Evolutionary conservation across 306 rosid genomes (phyloP).

Genomic region (Rosa chinensis): DNA sequence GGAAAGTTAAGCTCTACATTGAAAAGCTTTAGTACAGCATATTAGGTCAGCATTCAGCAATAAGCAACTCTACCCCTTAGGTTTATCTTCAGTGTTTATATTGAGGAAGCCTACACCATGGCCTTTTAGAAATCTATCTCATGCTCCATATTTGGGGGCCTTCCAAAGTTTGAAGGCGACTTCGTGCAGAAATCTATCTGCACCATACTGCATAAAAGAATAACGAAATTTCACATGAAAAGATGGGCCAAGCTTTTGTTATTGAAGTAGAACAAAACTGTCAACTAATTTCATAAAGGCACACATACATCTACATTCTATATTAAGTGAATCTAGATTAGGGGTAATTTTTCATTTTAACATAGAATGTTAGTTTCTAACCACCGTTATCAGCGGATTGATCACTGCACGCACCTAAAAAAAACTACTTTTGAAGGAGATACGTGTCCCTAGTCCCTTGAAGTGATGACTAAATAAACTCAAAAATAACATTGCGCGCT

Average conservation of each 20-base stretch:
- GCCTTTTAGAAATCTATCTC: conserved; percentile 12
- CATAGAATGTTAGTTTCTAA: neutral
- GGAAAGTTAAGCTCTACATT: neutral
- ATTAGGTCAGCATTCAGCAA: neutral
- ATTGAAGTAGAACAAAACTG: neutral
- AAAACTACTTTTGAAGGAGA: too few relatives aligned
- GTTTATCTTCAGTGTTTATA: neutral
- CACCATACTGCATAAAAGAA: conserved; percentile 56
- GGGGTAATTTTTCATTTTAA: neutral
- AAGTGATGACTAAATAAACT: too few relatives aligned
- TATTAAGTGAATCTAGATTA: neutral
- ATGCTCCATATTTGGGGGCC: conserved; percentile 98
- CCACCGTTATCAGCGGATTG: neutral
- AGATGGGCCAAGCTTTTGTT: too few relatives aligned
- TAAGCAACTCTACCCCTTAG: neutral
- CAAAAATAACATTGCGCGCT: too few relatives aligned
- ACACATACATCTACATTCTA: neutral
- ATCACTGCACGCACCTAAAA: neutral
- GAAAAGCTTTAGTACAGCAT: neutral
- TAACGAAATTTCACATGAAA: neutral
- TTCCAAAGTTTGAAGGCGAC: conserved; percentile 97
- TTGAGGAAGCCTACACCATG: neutral
- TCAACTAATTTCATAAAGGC: neutral
- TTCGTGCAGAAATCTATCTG: conserved; percentile 91
- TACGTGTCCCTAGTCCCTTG: too few relatives aligned